Conservation (phyloP, 768 basidiomycete species). For the Mycena epipterygia region DNA sequence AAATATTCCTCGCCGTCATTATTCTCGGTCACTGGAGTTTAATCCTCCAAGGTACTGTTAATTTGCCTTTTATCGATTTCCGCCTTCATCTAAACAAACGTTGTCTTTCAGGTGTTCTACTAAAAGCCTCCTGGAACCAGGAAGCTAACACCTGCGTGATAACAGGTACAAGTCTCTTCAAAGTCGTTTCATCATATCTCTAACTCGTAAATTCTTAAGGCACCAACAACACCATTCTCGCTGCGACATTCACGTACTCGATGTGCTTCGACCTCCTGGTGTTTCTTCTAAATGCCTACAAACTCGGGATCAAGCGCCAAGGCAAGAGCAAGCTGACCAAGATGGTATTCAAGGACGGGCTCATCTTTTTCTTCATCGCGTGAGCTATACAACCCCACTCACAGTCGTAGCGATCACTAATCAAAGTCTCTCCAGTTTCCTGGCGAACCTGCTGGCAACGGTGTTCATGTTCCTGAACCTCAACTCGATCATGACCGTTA, state of each 20-base stretch:
- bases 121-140: constrained; percentile 68
- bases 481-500: constrained; percentile 75
- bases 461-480: constrained; percentile 76
- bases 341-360: constrained; percentile 78
- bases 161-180: constrained; percentile 65
- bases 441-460: constrained; percentile 61
- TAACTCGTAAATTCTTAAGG: too few species aligned
- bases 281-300: constrained; percentile 70
- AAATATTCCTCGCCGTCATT: constrained; percentile 49
- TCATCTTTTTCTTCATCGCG: constrained; percentile 85
- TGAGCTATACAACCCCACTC: constrained; percentile 48
- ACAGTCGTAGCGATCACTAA: background rate
- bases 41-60: constrained; percentile 36
- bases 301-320: constrained; percentile 55
- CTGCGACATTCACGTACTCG: constrained; percentile 81
- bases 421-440: constrained; percentile 50
- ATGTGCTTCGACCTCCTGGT: constrained; percentile 81
- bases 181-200: too few species aligned
- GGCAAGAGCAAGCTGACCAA: constrained; percentile 64
- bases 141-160: constrained; percentile 66
- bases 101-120: constrained; percentile 61
- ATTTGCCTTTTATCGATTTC: background rate
- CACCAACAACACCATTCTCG: constrained; percentile 73
- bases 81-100: background rate
- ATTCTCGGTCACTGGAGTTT: constrained; percentile 63